A percentile compares a stretch with the other conserved stretches of the same genome.
phyloP scores from a whole-genome alignment of 1,284 basidiomycete species.

The Microbotryomycetes sp. region DNA sequence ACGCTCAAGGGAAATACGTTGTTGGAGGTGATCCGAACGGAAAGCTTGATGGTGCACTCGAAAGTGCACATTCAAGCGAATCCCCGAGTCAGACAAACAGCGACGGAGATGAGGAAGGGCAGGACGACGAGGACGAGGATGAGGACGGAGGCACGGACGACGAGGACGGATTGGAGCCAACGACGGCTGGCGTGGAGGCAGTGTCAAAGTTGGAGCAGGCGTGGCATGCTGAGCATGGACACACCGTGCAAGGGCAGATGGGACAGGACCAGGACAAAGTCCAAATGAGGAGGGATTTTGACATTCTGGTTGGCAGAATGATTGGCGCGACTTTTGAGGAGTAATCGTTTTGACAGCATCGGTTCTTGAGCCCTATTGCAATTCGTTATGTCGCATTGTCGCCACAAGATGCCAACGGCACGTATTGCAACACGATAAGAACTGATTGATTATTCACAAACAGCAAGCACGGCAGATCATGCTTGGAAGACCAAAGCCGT shows the following conservation, averaged over 20 bases:
- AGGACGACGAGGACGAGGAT: neutral
- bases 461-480: no score
- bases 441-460: no score
- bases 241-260: neutral
- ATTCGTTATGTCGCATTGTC: neutral
- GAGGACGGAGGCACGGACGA: neutral
- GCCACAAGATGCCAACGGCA: no score
- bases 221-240: neutral
- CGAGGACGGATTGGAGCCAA: no score
- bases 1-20: neutral
- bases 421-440: no score
- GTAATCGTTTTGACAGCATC: neutral
- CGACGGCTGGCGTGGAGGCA: constrained; percentile 8
- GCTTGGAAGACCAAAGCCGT: constrained; percentile 18
- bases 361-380: neutral
- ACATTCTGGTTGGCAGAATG: constrained; percentile 24
- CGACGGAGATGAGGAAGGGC: neutral
- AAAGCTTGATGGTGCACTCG: neutral
- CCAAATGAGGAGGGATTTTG: constrained; percentile 11
- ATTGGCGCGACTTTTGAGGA: constrained; percentile 13
- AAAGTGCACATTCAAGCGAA: no score
- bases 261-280: neutral
- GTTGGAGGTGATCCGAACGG: neutral
- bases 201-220: constrained; percentile 21
- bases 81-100: no score